Evolutionary conservation across 2,329 filamentous ascomycete genomes (phyloP).

Genomic region (Monilinia laxa): DNA sequence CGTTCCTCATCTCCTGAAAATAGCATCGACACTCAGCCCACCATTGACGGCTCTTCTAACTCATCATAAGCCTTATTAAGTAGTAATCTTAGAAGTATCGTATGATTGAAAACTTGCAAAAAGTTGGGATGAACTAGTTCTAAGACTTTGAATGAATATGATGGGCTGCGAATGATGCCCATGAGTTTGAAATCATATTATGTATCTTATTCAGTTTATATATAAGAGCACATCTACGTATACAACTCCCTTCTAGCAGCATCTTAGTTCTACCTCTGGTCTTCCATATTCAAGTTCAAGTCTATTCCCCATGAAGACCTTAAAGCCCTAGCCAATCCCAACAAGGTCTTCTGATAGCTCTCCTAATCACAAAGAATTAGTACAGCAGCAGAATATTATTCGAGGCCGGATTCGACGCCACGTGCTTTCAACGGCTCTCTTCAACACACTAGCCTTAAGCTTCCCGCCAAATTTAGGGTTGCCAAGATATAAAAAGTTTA

Average conservation of each 20-base stretch:
- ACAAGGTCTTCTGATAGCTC: neutral
- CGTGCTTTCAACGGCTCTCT: neutral
- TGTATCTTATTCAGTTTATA: neutral
- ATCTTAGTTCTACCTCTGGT: neutral
- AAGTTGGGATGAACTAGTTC: slow-evolving; percentile 1
- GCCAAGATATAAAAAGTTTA: neutral
- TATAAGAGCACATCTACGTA: neutral
- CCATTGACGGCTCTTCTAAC: neutral
- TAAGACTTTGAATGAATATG: slow-evolving; percentile 14
- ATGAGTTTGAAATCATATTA: neutral
- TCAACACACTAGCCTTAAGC: neutral
- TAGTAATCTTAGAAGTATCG: slow-evolving; percentile 9
- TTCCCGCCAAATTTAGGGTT: neutral
- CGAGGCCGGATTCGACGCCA: neutral
- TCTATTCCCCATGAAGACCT: neutral
- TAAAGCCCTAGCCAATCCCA: neutral
- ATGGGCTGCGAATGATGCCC: neutral
- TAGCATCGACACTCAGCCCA: neutral
- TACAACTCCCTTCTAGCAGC: neutral
- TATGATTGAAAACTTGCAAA: neutral
- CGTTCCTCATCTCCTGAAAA: neutral
- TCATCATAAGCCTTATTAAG: neutral
- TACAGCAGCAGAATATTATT: neutral
- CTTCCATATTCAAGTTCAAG: neutral
- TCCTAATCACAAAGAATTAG: neutral